Percentiles rank a stretch among this genome's conserved stretches.
phyloP scores from a whole-genome alignment of 148 eudicot species.

The Talinum fruticosum region DNA sequence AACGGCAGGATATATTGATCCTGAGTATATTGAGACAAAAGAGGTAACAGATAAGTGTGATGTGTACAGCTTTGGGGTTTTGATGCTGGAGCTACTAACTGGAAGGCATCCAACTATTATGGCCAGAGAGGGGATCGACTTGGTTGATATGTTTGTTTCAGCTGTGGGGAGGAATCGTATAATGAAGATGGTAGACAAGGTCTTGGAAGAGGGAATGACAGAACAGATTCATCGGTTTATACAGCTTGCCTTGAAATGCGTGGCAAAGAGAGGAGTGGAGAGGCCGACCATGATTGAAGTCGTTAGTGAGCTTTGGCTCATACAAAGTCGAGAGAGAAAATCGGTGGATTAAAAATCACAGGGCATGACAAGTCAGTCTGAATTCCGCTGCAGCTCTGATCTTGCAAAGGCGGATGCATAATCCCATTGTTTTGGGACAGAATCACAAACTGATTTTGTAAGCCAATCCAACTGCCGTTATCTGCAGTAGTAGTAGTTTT shows the following conservation, averaged over 20 bases:
- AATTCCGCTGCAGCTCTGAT: not conserved
- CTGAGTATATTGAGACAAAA: conserved; percentile 24
- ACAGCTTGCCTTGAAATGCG: conserved; percentile 26
- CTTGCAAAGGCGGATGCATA: too few relatives aligned
- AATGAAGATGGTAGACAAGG: conserved; percentile 23
- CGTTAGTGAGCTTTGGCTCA: conserved; percentile 17
- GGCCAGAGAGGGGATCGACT: conserved; percentile 13
- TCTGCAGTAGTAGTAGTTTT: too few relatives aligned
- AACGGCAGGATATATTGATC: conserved; percentile 35
- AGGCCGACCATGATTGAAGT: conserved; percentile 34
- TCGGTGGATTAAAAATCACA: too few relatives aligned
- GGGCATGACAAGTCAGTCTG: not conserved
- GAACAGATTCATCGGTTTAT: conserved; percentile 20
- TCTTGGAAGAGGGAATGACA: conserved; percentile 6
- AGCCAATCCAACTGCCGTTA: too few relatives aligned
- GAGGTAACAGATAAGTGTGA: conserved; percentile 37
- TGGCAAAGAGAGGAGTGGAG: conserved; percentile 26
- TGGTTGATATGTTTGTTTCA: conserved; percentile 28
- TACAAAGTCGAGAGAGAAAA: not conserved
- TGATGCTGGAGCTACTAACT: conserved; percentile 28
- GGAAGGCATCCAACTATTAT: conserved; percentile 18
- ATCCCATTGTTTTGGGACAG: too few relatives aligned
- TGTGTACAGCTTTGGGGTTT: conserved; percentile 34
- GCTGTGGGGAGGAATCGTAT: not conserved
- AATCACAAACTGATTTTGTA: too few relatives aligned